Percentiles rank a stretch among this genome's conserved stretches.
phyloP scores from a whole-genome alignment of 2,329 filamentous ascomycete species.

The Fusarium sp. region DNA sequence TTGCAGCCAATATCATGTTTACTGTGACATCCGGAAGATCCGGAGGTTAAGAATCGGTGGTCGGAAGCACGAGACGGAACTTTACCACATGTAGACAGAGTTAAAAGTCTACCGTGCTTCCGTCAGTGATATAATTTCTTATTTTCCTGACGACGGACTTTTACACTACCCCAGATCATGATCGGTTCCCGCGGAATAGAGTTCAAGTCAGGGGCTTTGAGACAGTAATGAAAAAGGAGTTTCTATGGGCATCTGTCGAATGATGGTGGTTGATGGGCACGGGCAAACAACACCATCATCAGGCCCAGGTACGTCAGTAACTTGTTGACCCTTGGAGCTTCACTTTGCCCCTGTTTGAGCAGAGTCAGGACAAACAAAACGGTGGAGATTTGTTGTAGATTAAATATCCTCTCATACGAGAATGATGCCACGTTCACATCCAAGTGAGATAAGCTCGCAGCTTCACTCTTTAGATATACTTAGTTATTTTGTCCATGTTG shows the following conservation, averaged over 20 bases:
- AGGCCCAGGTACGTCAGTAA: constrained; percentile 19
- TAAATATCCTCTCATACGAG: constrained; percentile 13
- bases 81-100: constrained; percentile 1
- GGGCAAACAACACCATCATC: constrained; percentile 42
- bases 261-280: constrained; percentile 33
- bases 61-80: constrained; percentile 11
- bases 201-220: background rate
- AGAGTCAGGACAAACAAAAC: background rate
- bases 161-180: background rate
- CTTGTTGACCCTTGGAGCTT: background rate
- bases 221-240: constrained; percentile 2
- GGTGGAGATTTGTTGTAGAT: background rate
- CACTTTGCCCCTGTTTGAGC: constrained; percentile 1
- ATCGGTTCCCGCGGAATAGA: constrained; percentile 1
- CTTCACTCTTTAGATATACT: background rate
- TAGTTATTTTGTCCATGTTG: constrained; percentile 9
- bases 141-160: background rate
- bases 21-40: constrained; percentile 18
- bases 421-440: constrained; percentile 4
- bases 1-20: background rate
- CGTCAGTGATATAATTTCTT: background rate
- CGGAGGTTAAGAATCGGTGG: constrained; percentile 11
- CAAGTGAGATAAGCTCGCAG: constrained; percentile 6
- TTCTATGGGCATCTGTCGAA: constrained; percentile 16
- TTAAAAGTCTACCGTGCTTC: constrained; percentile 19